These are phyloP conservation scores for Chenopodium album DNA, from an alignment of 148 eudicot species.

Conservation along the genomic window DNA sequence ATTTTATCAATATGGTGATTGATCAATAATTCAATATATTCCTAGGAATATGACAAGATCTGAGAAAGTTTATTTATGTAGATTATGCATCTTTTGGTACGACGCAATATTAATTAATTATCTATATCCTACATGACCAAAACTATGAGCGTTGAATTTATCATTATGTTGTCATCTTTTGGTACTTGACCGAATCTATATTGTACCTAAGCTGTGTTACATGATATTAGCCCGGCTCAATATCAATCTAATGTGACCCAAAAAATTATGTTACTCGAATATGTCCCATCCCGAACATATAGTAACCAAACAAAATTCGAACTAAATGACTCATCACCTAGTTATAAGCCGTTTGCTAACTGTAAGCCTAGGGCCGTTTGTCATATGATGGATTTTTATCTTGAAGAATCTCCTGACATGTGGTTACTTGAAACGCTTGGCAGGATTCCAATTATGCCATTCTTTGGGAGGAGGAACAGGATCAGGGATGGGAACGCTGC, in stretches of 20 bases:
- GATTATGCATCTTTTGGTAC: background rate
- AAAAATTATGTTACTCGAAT: background rate
- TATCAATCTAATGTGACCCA: background rate
- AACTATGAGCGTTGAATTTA: too few species aligned
- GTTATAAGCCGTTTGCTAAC: too few species aligned
- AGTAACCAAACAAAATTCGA: background rate
- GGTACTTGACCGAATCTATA: too few species aligned
- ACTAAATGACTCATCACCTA: too few species aligned
- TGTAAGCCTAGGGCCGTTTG: background rate
- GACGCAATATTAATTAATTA: background rate
- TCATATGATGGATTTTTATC: background rate
- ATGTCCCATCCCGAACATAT: background rate
- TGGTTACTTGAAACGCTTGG: background rate
- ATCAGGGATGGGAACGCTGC: constrained; percentile 63
- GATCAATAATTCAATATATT: background rate
- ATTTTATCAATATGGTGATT: background rate
- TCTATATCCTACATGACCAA: background rate
- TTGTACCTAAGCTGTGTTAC: background rate
- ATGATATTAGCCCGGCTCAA: background rate
- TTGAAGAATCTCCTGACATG: background rate
- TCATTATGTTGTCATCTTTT: background rate
- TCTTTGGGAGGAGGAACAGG: constrained; percentile 77
- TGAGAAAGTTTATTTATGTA: background rate
- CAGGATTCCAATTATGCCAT: constrained; percentile 65
- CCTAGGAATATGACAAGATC: background rate